Evolutionary conservation across 1,284 basidiomycete genomes (phyloP).

Genomic region (Wolfiporia cocos): DNA sequence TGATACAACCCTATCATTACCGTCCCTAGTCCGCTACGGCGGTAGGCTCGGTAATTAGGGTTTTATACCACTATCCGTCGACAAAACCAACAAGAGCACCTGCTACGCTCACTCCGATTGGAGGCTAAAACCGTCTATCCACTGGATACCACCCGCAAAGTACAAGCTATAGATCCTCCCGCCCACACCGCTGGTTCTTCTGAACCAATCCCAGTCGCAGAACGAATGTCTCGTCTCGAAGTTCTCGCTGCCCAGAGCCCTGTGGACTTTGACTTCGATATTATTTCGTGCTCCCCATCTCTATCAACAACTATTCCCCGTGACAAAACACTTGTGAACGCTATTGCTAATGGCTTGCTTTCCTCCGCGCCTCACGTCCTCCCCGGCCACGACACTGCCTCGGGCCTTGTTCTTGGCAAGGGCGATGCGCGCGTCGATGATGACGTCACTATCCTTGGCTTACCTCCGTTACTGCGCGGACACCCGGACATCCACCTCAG

Average conservation of each 20-base stretch:
- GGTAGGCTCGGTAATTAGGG: conserved; percentile 62
- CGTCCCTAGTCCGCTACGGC: conserved; percentile 66
- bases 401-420: conserved; percentile 9
- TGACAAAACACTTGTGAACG: conserved; percentile 30
- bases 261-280: conserved; percentile 38
- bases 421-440: conserved; percentile 21
- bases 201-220: conserved; percentile 8
- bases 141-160: conserved; percentile 4
- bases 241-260: conserved; percentile 42
- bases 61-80: conserved; percentile 22
- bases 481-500: conserved; percentile 69
- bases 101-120: conserved; percentile 7
- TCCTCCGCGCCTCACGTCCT: conserved; percentile 19
- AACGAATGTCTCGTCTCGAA: conserved; percentile 56
- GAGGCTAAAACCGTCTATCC: not conserved
- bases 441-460: conserved; percentile 46
- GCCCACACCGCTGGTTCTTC: conserved; percentile 14
- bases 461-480: conserved; percentile 63
- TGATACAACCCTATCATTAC: conserved; percentile 47
- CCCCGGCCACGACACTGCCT: conserved; percentile 18
- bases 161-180: conserved; percentile 14
- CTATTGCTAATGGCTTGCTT: conserved; percentile 28
- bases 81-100: conserved; percentile 18
- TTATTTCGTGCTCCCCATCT: conserved; percentile 23
- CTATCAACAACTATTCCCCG: conserved; percentile 26